Conservation (phyloP, 2,329 filamentous ascomycete genomes). For the Talaromyces sp. region DNA sequence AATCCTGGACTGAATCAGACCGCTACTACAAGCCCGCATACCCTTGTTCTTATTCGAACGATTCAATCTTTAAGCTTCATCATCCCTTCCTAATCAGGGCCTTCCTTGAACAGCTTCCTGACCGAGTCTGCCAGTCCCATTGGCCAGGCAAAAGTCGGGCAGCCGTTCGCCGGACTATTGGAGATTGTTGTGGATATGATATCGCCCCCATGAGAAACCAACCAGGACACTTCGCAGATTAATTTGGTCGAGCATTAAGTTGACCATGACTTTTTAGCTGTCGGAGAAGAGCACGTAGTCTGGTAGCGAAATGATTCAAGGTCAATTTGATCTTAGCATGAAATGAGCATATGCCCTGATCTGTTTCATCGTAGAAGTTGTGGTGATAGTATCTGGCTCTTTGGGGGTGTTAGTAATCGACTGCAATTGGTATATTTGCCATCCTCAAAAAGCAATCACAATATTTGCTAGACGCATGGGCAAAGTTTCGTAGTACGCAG, state of each 20-base stretch:
- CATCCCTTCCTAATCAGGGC: neutral
- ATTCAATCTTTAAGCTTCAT: neutral
- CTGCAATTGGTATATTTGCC: neutral
- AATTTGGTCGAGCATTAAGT: neutral
- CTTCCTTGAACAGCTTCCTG: neutral
- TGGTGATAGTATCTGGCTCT: neutral
- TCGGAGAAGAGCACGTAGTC: neutral
- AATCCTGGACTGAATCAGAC: neutral
- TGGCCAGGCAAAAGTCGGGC: slow-evolving; percentile 4
- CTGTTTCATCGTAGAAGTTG: neutral
- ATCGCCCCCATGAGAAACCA: neutral
- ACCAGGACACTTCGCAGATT: neutral
- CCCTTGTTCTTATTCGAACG: neutral
- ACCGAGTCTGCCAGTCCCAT: neutral
- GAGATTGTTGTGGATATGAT: slow-evolving; percentile 7
- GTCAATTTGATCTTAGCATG: neutral
- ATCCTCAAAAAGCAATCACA: neutral
- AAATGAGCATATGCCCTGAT: neutral
- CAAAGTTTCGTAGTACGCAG: neutral
- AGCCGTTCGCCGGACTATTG: neutral
- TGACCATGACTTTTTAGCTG: neutral
- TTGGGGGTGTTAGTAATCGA: neutral
- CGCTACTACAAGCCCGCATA: neutral
- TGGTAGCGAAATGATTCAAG: neutral
- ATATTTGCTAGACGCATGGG: neutral